phyloP scores from a whole-genome alignment of 441 rosid genomes.

The Jatropha podagrica region DNA sequence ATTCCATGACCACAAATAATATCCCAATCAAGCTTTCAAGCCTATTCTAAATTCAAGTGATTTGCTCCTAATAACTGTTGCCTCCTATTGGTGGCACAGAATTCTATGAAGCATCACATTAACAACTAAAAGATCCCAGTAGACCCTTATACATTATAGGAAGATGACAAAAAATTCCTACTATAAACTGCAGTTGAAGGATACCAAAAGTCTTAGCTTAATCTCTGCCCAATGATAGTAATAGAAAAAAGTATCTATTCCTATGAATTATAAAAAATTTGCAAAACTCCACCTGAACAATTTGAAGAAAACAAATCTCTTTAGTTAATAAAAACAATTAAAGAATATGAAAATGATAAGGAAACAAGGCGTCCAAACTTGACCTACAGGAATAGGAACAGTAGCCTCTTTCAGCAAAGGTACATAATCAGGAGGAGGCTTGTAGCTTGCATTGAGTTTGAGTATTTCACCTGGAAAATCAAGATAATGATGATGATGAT shows the following conservation, averaged over 20 bases:
- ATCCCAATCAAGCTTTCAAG: not conserved
- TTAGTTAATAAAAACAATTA: not conserved
- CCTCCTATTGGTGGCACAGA: not conserved
- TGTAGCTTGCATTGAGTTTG: constrained; percentile 76
- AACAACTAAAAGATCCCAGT: not conserved
- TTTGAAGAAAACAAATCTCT: not conserved
- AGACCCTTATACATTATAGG: not conserved
- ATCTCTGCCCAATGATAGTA: not conserved
- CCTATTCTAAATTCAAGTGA: not conserved
- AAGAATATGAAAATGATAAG: not conserved
- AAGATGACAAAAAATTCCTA: not conserved
- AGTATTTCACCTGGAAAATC: constrained; percentile 72
- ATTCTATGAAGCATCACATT: not conserved
- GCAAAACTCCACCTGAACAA: not conserved
- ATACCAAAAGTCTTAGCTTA: not conserved
- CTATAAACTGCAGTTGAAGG: not conserved
- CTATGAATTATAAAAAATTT: not conserved
- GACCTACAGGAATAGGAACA: constrained; percentile 75
- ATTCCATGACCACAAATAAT: not conserved
- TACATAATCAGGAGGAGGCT: constrained; percentile 78
- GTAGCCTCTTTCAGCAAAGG: constrained; percentile 77
- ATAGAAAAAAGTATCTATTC: not conserved
- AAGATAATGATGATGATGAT: constrained; percentile 10
- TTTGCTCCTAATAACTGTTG: not conserved
- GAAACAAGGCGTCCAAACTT: constrained; percentile 9